Percentiles rank a stretch among this genome's conserved stretches.
Evolutionary conservation across 352 stramenopile species (phyloP).

Genomic region (Globisporangium megalacanthum): DNA sequence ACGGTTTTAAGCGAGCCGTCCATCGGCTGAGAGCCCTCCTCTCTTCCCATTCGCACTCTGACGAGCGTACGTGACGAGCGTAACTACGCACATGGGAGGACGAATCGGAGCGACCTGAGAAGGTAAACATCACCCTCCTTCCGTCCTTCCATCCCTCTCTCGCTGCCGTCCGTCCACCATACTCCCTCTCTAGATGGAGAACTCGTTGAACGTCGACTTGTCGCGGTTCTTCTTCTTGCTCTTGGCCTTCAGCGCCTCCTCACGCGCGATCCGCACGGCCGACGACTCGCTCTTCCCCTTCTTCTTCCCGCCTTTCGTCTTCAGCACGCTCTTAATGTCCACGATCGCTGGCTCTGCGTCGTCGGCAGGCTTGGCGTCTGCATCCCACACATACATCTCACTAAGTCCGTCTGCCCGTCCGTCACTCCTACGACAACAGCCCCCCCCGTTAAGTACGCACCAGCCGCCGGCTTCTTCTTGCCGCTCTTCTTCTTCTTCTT

Average conservation of each 20-base stretch:
- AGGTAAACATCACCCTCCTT: not conserved
- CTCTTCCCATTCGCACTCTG: too few species aligned
- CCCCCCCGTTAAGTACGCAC: not conserved
- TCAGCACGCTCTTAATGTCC: slow-evolving; percentile 73
- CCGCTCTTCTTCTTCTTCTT: slow-evolving; percentile 65
- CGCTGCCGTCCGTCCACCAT: not conserved
- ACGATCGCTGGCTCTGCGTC: slow-evolving; percentile 30
- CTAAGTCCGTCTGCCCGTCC: not conserved
- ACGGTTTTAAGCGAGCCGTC: too few species aligned
- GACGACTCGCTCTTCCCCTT: slow-evolving; percentile 57
- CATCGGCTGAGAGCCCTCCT: too few species aligned
- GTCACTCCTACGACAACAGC: not conserved
- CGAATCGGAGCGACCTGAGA: too few species aligned
- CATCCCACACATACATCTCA: not conserved
- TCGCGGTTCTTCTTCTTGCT: slow-evolving; percentile 68
- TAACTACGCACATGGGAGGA: too few species aligned
- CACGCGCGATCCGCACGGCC: slow-evolving; percentile 59
- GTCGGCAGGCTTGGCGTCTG: slow-evolving; percentile 20
- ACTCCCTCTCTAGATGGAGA: slow-evolving; percentile 47
- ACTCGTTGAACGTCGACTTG: slow-evolving; percentile 79
- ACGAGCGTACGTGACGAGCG: too few species aligned
- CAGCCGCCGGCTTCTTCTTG: slow-evolving; percentile 38
- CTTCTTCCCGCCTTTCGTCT: slow-evolving; percentile 60
- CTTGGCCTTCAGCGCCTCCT: slow-evolving; percentile 67
- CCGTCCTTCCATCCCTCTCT: not conserved